Evolutionary conservation across 2,329 filamentous ascomycete genomes (phyloP).

Genomic region (Neonectria neomacrospora): DNA sequence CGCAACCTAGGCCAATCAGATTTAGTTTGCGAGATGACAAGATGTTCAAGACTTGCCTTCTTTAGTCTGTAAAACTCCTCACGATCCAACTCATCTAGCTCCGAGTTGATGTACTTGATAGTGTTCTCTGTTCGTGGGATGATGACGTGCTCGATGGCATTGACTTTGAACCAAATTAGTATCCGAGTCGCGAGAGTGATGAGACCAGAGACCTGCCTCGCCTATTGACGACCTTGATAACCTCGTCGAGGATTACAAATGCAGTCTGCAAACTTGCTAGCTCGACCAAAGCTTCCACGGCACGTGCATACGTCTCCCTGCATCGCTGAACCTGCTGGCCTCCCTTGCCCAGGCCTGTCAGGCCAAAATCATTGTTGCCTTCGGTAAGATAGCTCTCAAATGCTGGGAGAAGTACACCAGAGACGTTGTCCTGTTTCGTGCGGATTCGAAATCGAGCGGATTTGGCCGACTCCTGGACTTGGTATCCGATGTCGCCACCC

Average conservation of each 20-base stretch:
- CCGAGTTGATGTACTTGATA: conserved; percentile 99
- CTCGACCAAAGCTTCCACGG: conserved; percentile 95
- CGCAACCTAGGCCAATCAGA: conserved; percentile 64
- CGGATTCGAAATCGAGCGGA: conserved; percentile 91
- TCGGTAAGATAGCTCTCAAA: conserved; percentile 94
- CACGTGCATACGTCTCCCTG: conserved; percentile 93
- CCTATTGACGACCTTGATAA: conserved; percentile 98
- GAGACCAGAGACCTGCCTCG: conserved; percentile 69
- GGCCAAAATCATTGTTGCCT: conserved; percentile 92
- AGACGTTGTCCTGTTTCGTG: conserved; percentile 98
- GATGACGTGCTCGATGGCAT: conserved; percentile 96
- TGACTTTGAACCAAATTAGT: conserved; percentile 67
- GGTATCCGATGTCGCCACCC: conserved; percentile 94
- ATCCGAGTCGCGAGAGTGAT: background rate
- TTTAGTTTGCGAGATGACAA: no score
- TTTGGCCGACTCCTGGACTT: conserved; percentile 96
- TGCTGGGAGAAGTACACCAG: conserved; percentile 90
- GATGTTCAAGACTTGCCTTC: conserved; percentile 63
- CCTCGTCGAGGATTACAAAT: conserved; percentile 97
- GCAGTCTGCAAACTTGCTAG: conserved; percentile 95
- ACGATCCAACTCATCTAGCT: conserved; percentile 95
- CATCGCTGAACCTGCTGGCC: conserved; percentile 96
- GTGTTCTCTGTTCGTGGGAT: conserved; percentile 98
- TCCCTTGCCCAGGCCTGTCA: conserved; percentile 95
- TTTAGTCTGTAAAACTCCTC: conserved; percentile 98